Evolutionary conservation across 768 basidiomycete species (phyloP), one percentile per base, ranked within the genome.

Genomic region (Lepiota brunneoincarnata): DNA sequence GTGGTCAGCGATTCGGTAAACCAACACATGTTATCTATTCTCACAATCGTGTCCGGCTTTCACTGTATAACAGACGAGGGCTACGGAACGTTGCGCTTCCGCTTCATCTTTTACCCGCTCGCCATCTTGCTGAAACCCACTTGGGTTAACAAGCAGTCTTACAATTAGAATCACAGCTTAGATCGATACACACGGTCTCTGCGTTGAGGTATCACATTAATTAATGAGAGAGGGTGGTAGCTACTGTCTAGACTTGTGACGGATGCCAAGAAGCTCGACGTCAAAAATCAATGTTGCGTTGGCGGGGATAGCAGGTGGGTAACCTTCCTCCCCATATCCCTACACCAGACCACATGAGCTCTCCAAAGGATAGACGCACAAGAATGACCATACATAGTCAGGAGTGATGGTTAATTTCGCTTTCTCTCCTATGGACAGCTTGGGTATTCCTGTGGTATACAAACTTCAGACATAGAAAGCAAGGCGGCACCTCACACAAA

Each of bases 191-290:
- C n/a, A n/a, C n/a, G n/a, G n/a, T n/a, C n/a, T n/a, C n/a, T n/a
- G n/a, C n/a, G n/a, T n/a, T n/a, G n/a, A n/a, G n/a, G n/a, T n/a
- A n/a, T n/a, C n/a, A n/a, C n/a, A n/a, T n/a, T n/a, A n/a, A n/a
- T n/a, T n/a, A n/a, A n/a, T n/a, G 10, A 9, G 17, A 10, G 40
- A 17, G 18, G 40, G 17, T 11, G 40, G 18, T 20, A 11, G 18
- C n/a, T 24, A n/a, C 21, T 11, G 24, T 3, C 14, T 2, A 15
- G 10, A 7, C 20, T 28, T 45, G 9, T 2, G 31, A 72, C 75
- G 84, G 73, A 93, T 91, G 67, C 79, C 75, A 54, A 93, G 57
- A 44, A 95, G 76, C 71, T 94, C 89, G 49, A 95, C 89, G 70
- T 92, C 90, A 64, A 94, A 94, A 57, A 70, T 77, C 67, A 95